These are phyloP conservation scores for Aspergillus leporis DNA, from an alignment of 495 filamentous ascomycete genomes.

Conservation along the genomic window DNA sequence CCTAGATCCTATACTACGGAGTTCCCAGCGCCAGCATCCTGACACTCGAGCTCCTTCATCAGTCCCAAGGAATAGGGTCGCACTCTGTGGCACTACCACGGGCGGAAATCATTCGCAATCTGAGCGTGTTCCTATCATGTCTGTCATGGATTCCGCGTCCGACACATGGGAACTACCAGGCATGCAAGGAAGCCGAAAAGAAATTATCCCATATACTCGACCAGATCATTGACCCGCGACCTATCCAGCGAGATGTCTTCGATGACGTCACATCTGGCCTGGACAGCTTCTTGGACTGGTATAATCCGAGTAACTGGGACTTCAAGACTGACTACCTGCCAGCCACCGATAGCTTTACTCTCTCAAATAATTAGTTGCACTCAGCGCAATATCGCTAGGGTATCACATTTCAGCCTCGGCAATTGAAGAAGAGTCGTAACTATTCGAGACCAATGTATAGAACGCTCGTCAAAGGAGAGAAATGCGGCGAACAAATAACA, in stretches of 20 bases:
- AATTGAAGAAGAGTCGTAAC: not conserved
- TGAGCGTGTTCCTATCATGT: conserved; percentile 62
- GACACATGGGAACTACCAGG: conserved; percentile 52
- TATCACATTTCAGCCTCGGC: conserved; percentile 11
- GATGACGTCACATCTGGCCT: conserved; percentile 36
- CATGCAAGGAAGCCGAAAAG: conserved; percentile 50
- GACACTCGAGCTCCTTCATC: conserved; percentile 60
- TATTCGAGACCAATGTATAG: not conserved
- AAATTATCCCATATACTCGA: conserved; percentile 46
- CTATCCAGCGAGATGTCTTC: conserved; percentile 30
- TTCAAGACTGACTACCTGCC: conserved; percentile 37
- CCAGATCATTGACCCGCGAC: conserved; percentile 41
- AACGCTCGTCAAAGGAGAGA: not conserved
- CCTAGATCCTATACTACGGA: conserved; percentile 52
- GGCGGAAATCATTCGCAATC: conserved; percentile 62
- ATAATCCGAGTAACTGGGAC: conserved; percentile 39
- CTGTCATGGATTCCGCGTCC: conserved; percentile 56
- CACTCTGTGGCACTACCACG: conserved; percentile 46
- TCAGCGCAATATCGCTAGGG: conserved; percentile 9
- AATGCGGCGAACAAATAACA: not conserved
- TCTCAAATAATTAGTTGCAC: conserved; percentile 13
- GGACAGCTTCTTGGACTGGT: conserved; percentile 42
- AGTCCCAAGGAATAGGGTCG: conserved; percentile 46
- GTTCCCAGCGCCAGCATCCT: conserved; percentile 61
- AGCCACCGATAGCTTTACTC: conserved; percentile 23